These are phyloP conservation scores for Thielaviopsis euricoi DNA, from an alignment of 2,329 filamentous ascomycete genomes.

Conservation along the genomic window DNA sequence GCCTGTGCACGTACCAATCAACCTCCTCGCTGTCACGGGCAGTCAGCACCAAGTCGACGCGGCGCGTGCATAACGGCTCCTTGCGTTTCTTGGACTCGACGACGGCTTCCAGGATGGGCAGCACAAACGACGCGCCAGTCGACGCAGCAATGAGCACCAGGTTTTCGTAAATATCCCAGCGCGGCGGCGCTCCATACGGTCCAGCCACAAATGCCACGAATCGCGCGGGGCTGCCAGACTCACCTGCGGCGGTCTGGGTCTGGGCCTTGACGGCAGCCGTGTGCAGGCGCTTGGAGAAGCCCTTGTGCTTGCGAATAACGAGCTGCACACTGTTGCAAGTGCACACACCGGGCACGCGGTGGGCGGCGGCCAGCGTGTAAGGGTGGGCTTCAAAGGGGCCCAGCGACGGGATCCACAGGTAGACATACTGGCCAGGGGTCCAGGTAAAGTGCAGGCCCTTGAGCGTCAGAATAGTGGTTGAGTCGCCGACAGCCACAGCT, in stretches of 20 bases:
- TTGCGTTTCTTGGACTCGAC: conserved; percentile 20
- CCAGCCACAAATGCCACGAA: conserved; percentile 35
- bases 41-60: conserved; percentile 36
- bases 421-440: conserved; percentile 43
- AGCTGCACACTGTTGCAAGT: conserved; percentile 44
- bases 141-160: conserved; percentile 44
- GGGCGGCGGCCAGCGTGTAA: conserved; percentile 43
- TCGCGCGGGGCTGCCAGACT: conserved; percentile 16
- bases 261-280: conserved; percentile 25
- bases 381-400: conserved; percentile 40
- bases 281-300: conserved; percentile 40
- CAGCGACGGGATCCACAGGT: conserved; percentile 41
- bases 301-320: conserved; percentile 36
- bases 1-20: conserved; percentile 35
- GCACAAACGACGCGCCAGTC: conserved; percentile 44
- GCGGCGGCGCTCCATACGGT: conserved; percentile 37
- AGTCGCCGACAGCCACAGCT: conserved; percentile 30
- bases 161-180: conserved; percentile 42
- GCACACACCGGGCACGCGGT: conserved; percentile 31
- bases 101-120: conserved; percentile 41
- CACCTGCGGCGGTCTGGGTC: conserved; percentile 12
- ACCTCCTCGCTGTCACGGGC: conserved; percentile 36
- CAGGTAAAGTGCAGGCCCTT: conserved; percentile 43
- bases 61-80: conserved; percentile 29
- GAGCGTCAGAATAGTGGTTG: conserved; percentile 40